phyloP scores from a whole-genome alignment of 257 asterid species.

The Echium plantagineum region DNA sequence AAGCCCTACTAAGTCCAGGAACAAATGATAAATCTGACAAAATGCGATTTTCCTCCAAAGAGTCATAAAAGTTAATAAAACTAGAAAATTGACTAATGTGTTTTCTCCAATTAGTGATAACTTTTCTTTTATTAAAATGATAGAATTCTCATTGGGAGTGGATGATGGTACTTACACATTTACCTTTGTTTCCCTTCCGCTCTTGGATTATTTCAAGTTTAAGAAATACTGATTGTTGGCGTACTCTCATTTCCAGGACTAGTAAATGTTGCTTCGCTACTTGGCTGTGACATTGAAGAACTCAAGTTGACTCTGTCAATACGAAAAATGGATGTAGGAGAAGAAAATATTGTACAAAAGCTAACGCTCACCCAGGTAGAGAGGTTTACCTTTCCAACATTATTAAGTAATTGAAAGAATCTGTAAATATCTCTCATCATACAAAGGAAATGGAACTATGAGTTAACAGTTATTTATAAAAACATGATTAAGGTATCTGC shows the following conservation, averaged over 20 bases:
- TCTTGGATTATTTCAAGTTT: slow-evolving; percentile 2
- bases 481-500: not conserved
- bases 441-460: not conserved
- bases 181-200: not conserved
- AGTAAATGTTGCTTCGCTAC: slow-evolving; percentile 51
- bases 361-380: slow-evolving; percentile 76
- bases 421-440: not conserved
- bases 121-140: too few species aligned
- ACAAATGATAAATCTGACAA: too few species aligned
- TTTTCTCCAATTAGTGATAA: too few species aligned
- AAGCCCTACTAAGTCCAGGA: too few species aligned
- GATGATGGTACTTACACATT: not conserved
- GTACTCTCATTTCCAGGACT: slow-evolving; percentile 42
- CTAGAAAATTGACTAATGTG: too few species aligned
- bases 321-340: slow-evolving; percentile 84
- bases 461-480: not conserved
- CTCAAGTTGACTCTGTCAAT: slow-evolving; percentile 81
- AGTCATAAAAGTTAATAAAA: too few species aligned
- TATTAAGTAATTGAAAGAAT: not conserved
- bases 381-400: slow-evolving; percentile 5
- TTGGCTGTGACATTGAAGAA: slow-evolving; percentile 64
- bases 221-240: slow-evolving; percentile 7
- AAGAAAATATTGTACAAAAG: slow-evolving; percentile 68
- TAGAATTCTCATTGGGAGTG: too few species aligned
- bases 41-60: too few species aligned